Base-by-base conservation (phyloP, 306 rosid species). In the Castanea crenata region DNA sequence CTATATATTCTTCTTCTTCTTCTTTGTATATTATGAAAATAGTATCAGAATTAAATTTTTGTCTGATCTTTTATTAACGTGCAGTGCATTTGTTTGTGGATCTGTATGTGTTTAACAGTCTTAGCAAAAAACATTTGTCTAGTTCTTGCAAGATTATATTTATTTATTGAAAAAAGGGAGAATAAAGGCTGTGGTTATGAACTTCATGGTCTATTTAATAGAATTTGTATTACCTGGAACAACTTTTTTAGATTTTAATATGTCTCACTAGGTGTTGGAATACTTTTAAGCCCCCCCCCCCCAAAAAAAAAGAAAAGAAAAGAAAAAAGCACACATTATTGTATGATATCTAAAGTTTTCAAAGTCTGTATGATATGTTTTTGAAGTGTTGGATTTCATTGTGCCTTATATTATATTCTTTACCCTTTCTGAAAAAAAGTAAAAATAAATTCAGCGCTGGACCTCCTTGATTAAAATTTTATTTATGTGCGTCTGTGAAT, bases 1-100 rank as follows among this genome's bases (percentile, higher is more conserved):
- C 49, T 76, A 69, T 18, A 34, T 34, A 35, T 55, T 52, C 27
- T 57, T 51, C 27, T 55, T 52, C 27, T 57, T 51, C 27, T 29
- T 31, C 64, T 69, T 69, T 90, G 91, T 90, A 79, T 81, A 88
- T 87, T 76, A 20, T 51, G 13, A 72, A 79, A 79, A 69, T 62
- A 71, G 61, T 54, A 61, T 78, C 76, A 35, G 54, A 67, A 82
- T 71, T 80, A 79, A 81, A 65, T 82, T 80, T 32, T 62, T 58
- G 20, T 83, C 55, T 81, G 77, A 79, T 79, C 35, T 35, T 19
- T 19, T 67, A 35, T 8, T 67, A 16, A 67, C 72, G n/a, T 67
- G 52, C 72, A 67, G 72, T 67, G 25, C 23, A 35, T 34, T 23
- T 34, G 25, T 34, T 35, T 67, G 52, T 67, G 27, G n/a, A 35